Base-by-base conservation (phyloP, 345 rosid genomes). In the Raphanus raphanistrum region DNA sequence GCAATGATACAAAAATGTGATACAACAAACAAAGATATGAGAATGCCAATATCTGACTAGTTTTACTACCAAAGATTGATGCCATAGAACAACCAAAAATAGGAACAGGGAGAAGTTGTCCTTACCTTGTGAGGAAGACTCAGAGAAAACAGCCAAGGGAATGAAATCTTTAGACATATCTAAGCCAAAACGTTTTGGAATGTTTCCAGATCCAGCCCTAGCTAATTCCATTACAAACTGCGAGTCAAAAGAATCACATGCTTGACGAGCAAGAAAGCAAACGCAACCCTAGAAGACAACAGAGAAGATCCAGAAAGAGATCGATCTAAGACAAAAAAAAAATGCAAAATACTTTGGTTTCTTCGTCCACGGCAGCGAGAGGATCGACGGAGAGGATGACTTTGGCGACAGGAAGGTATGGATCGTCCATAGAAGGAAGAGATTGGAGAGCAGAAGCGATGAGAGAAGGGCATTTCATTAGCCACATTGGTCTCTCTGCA, bases 381-480 rank as follows among this genome's bases (percentile, higher is more conserved):
- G 91, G 97, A 81, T 94, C 89, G 68, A 93, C 43, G 77, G 88
- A 84, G 84, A 91, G 84, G 66, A 86, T 58, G 79, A 92, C 96
- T 84, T 90, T 94, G 16, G 91, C 98, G 31, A 84, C 87, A 45
- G 87, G 87, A 54, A 66, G 82, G 67, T 84, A 54, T 11, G 77
- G 71, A 52, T 81, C 86, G 17, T 84, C 83, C 9, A 79, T 59
- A 45, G 78, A 74, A 29, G 73, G 33, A 21, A 73, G 74, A 69
- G 69, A 48, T 41, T 78, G 68, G 25, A 91, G 79, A 59, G 92
- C 90, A 66, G 84, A 88, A 52, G 89, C 83, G 28, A 90, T 89
- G 63, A 91, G 78, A n/a, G 90, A 74, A 29, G 97, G 92, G 75
- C 87, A 84, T 76, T 92, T 94, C 94, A 94, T 90, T 0, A 90